Base-by-base conservation (phyloP, 768 basidiomycete species). In the Hygrocybe coccinea region DNA sequence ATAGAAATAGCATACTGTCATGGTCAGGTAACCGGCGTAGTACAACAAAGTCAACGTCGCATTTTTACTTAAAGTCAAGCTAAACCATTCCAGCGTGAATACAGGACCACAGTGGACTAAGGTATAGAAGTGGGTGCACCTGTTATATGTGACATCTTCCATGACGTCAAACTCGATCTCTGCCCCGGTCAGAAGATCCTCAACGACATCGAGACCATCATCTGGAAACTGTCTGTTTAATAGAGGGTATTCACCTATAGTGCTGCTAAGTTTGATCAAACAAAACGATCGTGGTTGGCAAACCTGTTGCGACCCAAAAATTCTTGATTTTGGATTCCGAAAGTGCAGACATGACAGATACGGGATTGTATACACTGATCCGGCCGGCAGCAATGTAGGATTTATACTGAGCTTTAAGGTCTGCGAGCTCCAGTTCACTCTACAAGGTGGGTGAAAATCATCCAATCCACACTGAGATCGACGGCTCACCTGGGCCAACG, bases 11-110 rank as follows among this genome's bases (percentile, higher is more conserved):
- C 57, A 50, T 55, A 55, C 57, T 58, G 54, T 58, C 57, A 58
- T 58, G 45, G 57, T 55, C 54, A 58, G 44, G 47, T 58, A 58
- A 46, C 57, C 57, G 21, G 54, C 57, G 50, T 58, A 58, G 39
- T 58, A 58, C 54, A 58, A 58, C 50, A 58, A 58, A 55, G 54
- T 58, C 50, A 55, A 48, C 17, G 38, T 58, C 35, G 14, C 57
- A 50, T 55, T 21, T 52, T 55, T 58, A 58, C 47, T 44, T 55
- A 50, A 58, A 48, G 38, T 12, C 38, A 12, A 39, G 38, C 38
- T 39, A 39, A 39, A 39, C 4, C 38, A 39, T 39, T 50, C 48
- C 54, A 35, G 54, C 37, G 8, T 58, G 54, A 55, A 58, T 55
- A 57, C 53, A 44, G 54, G 49, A 55, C 21, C 41, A 57, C 29